A percentile compares a stretch with the other conserved stretches of the same genome.
Conservation (phyloP, 495 filamentous ascomycete species). For the Aspergillus mulundensis region DNA sequence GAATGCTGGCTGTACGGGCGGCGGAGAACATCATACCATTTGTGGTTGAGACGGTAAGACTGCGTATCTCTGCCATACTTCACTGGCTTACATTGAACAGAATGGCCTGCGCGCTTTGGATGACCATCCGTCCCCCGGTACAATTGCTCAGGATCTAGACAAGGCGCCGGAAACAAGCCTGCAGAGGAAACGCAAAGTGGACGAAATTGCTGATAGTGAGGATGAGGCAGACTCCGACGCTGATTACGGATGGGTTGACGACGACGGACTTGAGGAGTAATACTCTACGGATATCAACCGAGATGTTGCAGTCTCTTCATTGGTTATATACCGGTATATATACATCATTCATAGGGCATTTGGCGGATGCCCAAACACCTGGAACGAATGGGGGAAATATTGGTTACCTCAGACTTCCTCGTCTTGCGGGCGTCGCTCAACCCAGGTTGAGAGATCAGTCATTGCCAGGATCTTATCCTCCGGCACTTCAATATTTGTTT, state of each 20-base stretch:
- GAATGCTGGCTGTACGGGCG: constrained; percentile 24
- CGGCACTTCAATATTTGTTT: constrained; percentile 5
- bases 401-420: no score
- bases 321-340: background rate
- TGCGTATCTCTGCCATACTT: background rate
- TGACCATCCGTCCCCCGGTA: background rate
- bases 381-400: no score
- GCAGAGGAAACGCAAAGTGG: constrained; percentile 46
- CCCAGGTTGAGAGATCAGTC: constrained; percentile 20
- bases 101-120: constrained; percentile 23
- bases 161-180: constrained; percentile 1
- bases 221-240: constrained; percentile 45
- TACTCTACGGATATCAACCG: background rate
- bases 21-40: constrained; percentile 39
- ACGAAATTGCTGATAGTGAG: constrained; percentile 48
- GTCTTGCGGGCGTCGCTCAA: constrained; percentile 8
- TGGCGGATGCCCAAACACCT: no score
- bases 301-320: background rate
- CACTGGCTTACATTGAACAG: constrained; percentile 16
- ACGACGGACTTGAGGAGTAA: constrained; percentile 15
- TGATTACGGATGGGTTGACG: constrained; percentile 32
- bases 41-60: constrained; percentile 35
- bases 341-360: background rate
- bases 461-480: constrained; percentile 15
- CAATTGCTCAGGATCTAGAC: background rate